These are phyloP conservation scores for Trichosporon sp. DNA, from an alignment of 1,284 basidiomycete genomes.

Conservation along the genomic window DNA sequence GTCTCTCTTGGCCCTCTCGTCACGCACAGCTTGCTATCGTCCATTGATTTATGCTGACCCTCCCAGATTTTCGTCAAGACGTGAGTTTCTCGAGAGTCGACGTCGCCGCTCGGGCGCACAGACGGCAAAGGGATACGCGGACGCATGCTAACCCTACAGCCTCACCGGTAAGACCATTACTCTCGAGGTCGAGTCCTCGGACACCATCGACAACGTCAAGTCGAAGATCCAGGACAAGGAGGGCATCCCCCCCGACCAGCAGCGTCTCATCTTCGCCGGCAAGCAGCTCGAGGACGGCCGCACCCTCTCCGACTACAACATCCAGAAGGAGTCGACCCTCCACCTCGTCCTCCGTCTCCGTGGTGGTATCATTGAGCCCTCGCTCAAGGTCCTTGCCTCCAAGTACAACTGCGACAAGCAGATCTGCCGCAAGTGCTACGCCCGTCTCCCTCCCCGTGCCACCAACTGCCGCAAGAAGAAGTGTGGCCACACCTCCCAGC, in stretches of 20 bases:
- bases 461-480: conserved; percentile 77
- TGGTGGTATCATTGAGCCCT: conserved; percentile 98
- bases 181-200: conserved; percentile 58
- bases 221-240: conserved; percentile 59
- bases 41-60: background rate
- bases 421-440: conserved; percentile 99
- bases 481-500: conserved; percentile 90
- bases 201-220: conserved; percentile 62
- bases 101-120: background rate
- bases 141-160: conserved; percentile 40
- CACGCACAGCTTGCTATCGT: background rate
- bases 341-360: conserved; percentile 97
- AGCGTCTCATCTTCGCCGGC: conserved; percentile 89
- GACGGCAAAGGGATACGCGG: background rate
- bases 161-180: conserved; percentile 59
- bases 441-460: conserved; percentile 95
- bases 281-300: conserved; percentile 97
- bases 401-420: conserved; percentile 98
- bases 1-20: background rate
- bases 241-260: conserved; percentile 86
- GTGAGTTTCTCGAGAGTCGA: conserved; percentile 20
- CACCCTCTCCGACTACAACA: conserved; percentile 93
- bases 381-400: conserved; percentile 89
- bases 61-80: conserved; percentile 56
- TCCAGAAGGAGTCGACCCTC: conserved; percentile 98